phyloP scores from a whole-genome alignment of 1,139 yeast genomes.

The Sugiyamaella novakii region DNA sequence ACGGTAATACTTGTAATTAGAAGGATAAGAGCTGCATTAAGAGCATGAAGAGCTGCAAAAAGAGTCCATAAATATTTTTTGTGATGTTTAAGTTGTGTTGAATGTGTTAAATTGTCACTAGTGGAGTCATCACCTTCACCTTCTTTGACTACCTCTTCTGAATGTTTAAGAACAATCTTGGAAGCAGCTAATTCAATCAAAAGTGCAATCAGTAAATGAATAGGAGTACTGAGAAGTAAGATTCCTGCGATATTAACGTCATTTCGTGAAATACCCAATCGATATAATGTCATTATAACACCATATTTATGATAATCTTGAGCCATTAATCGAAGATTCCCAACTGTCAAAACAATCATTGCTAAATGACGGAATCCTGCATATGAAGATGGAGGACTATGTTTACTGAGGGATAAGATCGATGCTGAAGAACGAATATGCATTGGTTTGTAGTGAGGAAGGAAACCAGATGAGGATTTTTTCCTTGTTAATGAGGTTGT shows the following conservation, averaged over 20 bases:
- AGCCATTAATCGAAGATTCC: constrained; percentile 45
- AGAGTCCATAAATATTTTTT: constrained; percentile 40
- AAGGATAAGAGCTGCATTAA: constrained; percentile 40
- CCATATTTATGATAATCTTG: constrained; percentile 46
- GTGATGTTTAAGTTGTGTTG: constrained; percentile 14
- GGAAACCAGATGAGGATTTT: constrained; percentile 5
- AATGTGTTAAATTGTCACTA: constrained; percentile 11
- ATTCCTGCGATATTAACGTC: constrained; percentile 37
- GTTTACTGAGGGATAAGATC: constrained; percentile 27
- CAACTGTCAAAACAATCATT: constrained; percentile 43
- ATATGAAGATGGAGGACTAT: constrained; percentile 30
- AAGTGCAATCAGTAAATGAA: constrained; percentile 44
- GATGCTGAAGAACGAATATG: constrained; percentile 30
- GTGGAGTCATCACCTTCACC: not conserved
- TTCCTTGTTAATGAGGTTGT: constrained; percentile 1
- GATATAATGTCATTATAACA: constrained; percentile 38
- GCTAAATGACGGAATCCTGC: constrained; percentile 47
- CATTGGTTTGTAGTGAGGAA: constrained; percentile 32
- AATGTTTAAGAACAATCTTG: constrained; percentile 9
- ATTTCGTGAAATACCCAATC: constrained; percentile 39
- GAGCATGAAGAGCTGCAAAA: constrained; percentile 41
- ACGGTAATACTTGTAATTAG: constrained; percentile 41
- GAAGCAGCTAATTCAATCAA: constrained; percentile 40
- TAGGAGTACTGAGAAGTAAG: constrained; percentile 41
- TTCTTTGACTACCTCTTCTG: not conserved